These are phyloP conservation scores for Fusarium clavum DNA, from an alignment of 2,329 filamentous ascomycete genomes.

Conservation along the genomic window DNA sequence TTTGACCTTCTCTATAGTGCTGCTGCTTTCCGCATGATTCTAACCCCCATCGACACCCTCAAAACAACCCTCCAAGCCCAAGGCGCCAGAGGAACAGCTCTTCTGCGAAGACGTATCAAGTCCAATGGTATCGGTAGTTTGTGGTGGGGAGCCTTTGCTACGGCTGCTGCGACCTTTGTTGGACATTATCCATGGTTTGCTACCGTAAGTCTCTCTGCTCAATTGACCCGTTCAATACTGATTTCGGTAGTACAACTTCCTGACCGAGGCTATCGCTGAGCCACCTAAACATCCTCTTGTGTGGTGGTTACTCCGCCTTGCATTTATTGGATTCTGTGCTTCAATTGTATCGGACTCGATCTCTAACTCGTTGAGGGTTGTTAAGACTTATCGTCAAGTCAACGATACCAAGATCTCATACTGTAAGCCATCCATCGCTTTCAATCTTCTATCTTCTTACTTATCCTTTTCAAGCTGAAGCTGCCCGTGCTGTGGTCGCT, in stretches of 20 bases:
- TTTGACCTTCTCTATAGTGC: constrained; percentile 47
- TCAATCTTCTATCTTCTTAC: not conserved
- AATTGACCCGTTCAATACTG: not conserved
- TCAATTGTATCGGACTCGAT: constrained; percentile 59
- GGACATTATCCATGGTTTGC: constrained; percentile 64
- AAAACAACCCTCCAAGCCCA: constrained; percentile 63
- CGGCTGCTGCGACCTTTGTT: constrained; percentile 61
- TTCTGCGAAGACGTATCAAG: constrained; percentile 59
- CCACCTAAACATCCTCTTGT: constrained; percentile 55
- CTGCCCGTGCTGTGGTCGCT: constrained; percentile 54
- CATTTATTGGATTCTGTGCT: constrained; percentile 55
- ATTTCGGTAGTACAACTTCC: constrained; percentile 55
- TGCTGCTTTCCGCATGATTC: constrained; percentile 59
- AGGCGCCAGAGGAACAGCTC: constrained; percentile 55
- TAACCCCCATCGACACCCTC: constrained; percentile 62
- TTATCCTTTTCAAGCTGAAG: constrained; percentile 51
- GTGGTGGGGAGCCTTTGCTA: constrained; percentile 63
- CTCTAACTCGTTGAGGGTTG: constrained; percentile 60
- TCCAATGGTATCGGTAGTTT: constrained; percentile 58
- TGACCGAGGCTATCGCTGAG: constrained; percentile 54
- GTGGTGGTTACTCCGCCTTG: constrained; percentile 57
- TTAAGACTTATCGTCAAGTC: constrained; percentile 63
- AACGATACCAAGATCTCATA: constrained; percentile 62
- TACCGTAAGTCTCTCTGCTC: constrained; percentile 48
- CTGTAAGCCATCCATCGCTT: constrained; percentile 43